Percentiles rank a stretch among this genome's conserved stretches.
Conservation (phyloP, 345 rosid genomes). For the Mangifera indica region DNA sequence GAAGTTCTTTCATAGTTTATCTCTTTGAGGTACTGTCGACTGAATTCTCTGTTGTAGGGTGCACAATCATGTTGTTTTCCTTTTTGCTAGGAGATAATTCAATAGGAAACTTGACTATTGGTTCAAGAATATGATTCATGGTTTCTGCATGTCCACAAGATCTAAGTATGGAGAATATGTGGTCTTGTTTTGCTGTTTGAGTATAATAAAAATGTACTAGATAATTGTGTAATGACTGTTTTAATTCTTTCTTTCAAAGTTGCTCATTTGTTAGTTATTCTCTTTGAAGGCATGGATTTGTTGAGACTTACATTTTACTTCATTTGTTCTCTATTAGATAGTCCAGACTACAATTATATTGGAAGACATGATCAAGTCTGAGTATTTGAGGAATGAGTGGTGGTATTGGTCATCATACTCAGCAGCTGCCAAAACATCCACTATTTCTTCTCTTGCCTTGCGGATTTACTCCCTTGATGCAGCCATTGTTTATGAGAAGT, state of each 20-base stretch:
- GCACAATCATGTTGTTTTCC: too few relatives aligned
- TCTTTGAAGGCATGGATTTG: slow-evolving; percentile 2
- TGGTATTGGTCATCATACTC: slow-evolving; percentile 99
- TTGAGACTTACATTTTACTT: background rate
- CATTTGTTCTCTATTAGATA: slow-evolving; percentile 51
- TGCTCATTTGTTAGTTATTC: background rate
- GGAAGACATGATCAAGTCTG: slow-evolving; percentile 86
- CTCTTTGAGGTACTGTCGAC: background rate
- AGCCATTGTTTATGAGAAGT: slow-evolving; percentile 68
- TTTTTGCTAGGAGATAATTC: background rate
- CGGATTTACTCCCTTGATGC: slow-evolving; percentile 83
- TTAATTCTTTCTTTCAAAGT: too few relatives aligned
- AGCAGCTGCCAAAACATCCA: slow-evolving; percentile 81
- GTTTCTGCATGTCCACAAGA: background rate
- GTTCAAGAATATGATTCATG: background rate
- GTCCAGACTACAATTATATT: slow-evolving; percentile 78
- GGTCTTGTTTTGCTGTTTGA: background rate
- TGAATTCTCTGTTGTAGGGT: background rate
- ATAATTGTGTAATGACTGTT: background rate
- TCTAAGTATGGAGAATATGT: background rate
- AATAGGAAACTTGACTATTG: background rate
- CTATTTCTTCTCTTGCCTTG: slow-evolving; percentile 74
- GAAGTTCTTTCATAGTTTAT: background rate
- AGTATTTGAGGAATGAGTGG: slow-evolving; percentile 83
- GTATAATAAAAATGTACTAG: background rate